phyloP scores from a whole-genome alignment of 495 filamentous ascomycete species.

The Thermothielavioides terrestris region DNA sequence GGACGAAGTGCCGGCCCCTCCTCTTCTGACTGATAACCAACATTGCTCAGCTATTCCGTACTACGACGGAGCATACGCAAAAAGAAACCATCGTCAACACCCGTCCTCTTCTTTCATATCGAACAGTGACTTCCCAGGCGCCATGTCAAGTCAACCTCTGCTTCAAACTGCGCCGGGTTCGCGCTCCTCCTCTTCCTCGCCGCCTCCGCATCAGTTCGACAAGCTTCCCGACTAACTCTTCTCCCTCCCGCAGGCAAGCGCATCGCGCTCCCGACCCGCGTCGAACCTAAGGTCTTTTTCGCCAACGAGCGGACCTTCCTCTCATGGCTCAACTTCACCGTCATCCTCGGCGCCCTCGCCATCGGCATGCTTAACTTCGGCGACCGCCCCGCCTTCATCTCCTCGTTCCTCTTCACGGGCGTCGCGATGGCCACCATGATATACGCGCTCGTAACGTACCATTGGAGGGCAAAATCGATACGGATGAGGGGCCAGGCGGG shows the following conservation, averaged over 20 bases:
- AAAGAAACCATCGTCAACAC: no score
- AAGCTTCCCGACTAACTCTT: neutral
- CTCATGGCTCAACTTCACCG: slow-evolving; percentile 98
- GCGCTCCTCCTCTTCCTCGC: slow-evolving; percentile 22
- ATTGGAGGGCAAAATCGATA: slow-evolving; percentile 94
- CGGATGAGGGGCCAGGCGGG: slow-evolving; percentile 82
- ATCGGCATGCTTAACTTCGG: slow-evolving; percentile 98
- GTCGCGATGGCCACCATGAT: slow-evolving; percentile 94
- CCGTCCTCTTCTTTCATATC: no score
- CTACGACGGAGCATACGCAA: no score
- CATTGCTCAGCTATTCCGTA: neutral
- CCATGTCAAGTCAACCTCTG: slow-evolving; percentile 93
- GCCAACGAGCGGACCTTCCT: slow-evolving; percentile 99
- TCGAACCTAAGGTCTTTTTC: slow-evolving; percentile 99
- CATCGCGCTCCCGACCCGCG: slow-evolving; percentile 93
- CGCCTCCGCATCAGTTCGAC: neutral
- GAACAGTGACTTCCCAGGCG: neutral
- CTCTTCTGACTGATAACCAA: neutral
- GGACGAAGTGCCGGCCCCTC: neutral
- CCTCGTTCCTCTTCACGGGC: slow-evolving; percentile 83
- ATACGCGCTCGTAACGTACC: slow-evolving; percentile 90
- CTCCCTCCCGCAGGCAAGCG: slow-evolving; percentile 63
- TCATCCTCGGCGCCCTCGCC: slow-evolving; percentile 91
- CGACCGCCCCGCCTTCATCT: slow-evolving; percentile 84
- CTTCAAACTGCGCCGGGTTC: slow-evolving; percentile 79